Evolutionary conservation across 2,329 filamentous ascomycete genomes (phyloP).

Genomic region (Raffaelea arxii): DNA sequence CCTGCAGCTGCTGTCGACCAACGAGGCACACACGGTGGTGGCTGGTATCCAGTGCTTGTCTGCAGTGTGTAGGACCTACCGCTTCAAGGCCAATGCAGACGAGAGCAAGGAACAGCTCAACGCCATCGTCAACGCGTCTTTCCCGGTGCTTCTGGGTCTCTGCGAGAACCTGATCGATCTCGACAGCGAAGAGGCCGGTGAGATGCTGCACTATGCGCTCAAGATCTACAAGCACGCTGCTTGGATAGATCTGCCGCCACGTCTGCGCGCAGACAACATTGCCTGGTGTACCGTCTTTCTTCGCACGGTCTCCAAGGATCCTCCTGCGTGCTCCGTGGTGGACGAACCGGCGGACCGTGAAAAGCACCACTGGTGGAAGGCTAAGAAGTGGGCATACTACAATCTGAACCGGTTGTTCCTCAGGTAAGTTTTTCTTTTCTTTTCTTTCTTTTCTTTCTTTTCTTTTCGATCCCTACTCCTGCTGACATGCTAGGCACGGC

Average conservation of each 20-base stretch:
- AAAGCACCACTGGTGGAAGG: conserved; percentile 97
- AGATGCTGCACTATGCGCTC: conserved; percentile 90
- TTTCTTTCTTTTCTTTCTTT: too few relatives aligned
- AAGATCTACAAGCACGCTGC: conserved; percentile 98
- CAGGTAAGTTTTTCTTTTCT: conserved; percentile 59
- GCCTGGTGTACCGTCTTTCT: conserved; percentile 96
- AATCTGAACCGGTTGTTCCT: conserved; percentile 95
- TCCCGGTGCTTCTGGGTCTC: conserved; percentile 77
- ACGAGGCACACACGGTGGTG: conserved; percentile 78
- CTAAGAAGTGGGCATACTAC: conserved; percentile 99
- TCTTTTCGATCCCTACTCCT: not conserved
- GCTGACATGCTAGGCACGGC: conserved; percentile 57
- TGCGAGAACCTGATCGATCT: conserved; percentile 84
- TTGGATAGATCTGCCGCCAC: conserved; percentile 78
- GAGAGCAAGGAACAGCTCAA: conserved; percentile 76
- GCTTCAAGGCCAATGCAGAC: conserved; percentile 78
- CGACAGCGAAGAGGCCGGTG: conserved; percentile 85
- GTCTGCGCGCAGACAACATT: conserved; percentile 74
- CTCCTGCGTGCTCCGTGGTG: conserved; percentile 67
- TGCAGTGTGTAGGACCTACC: conserved; percentile 89
- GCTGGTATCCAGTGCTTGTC: conserved; percentile 89
- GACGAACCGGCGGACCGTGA: conserved; percentile 80
- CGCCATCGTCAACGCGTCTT: conserved; percentile 84
- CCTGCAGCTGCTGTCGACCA: conserved; percentile 75
- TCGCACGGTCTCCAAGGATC: conserved; percentile 75